Base-by-base conservation (phyloP, 177 flowering plant species). In the Telopea speciosissima region DNA sequence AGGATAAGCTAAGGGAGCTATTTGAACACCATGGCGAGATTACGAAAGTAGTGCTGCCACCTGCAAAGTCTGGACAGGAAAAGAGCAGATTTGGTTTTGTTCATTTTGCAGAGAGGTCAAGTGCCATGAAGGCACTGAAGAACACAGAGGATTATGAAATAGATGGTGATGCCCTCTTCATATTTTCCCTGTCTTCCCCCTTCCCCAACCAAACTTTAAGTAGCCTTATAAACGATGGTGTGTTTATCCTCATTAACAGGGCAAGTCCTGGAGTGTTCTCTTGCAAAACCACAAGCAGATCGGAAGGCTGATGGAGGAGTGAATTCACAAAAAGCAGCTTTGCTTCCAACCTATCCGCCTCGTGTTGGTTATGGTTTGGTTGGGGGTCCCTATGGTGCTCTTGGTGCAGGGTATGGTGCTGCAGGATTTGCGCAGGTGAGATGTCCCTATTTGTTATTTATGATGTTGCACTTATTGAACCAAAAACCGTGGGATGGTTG, bases 221-320 rank as follows among this genome's bases (percentile, higher is more conserved):
- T 60, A 26, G 58, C 14, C 54, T 63, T 59, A 56, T 36, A 44
- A 24, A 65, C 62, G 23, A 72, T n/a, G 56, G 11, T 40, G 61
- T 13, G 24, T 56, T 74, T 54, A 19, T 26, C 65, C 25, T 58
- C 54, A 19, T 62, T 70, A 60, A 28, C 78, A 93, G 98, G 98
- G 65, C 91, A 89, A 80, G 83, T 85, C 65, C 78, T 95, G 62
- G 97, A 95, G 66, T 95, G 97, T 79, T 92, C 99, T 49, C 92
- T 95, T 75, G 99, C 99, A 68, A 95, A 92, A 84, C 99, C 97
- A 21, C 99, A 88, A 71, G 83, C 87, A 26, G 99, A 92, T 58
- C 90, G 83, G 76, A 92, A 84, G 76, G 62, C 92, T 65, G 71
- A 82, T 67, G 83, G 80, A 62, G 87, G 80, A 33, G 66, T 85